A percentile compares a stretch with the other conserved stretches of the same genome.
Evolutionary conservation across 257 asterid genomes (phyloP).

Genomic region (Jasminum sambac): DNA sequence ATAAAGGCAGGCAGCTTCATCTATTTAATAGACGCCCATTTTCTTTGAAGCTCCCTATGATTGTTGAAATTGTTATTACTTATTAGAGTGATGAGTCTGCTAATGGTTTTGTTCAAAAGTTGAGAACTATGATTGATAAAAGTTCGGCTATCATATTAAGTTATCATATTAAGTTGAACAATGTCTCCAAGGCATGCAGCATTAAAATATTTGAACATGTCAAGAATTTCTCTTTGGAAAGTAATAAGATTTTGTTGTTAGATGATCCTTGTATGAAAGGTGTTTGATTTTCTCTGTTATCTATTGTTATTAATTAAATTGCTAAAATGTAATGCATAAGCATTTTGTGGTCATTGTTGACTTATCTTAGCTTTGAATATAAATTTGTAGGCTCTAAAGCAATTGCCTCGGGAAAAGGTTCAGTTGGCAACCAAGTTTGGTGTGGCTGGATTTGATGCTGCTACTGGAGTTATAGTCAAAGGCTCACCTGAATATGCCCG

Average conservation of each 20-base stretch:
- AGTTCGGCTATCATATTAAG: neutral
- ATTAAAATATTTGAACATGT: neutral
- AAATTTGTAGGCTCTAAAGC: slow-evolving; percentile 54
- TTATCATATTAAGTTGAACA: too few relatives aligned
- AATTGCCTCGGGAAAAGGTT: slow-evolving; percentile 56
- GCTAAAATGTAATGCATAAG: neutral
- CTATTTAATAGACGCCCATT: neutral
- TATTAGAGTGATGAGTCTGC: neutral
- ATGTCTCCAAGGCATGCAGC: neutral
- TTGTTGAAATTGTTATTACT: too few relatives aligned
- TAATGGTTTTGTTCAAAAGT: too few relatives aligned
- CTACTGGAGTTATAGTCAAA: slow-evolving; percentile 37
- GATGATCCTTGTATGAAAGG: neutral
- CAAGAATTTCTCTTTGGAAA: neutral
- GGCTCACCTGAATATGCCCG: slow-evolving; percentile 65
- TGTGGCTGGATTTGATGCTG: slow-evolving; percentile 30
- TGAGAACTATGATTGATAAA: neutral
- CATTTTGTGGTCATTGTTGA: neutral
- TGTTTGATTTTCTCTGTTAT: too few relatives aligned
- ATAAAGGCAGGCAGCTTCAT: neutral
- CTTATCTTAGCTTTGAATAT: neutral
- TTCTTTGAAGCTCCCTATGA: neutral
- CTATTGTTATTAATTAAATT: too few relatives aligned
- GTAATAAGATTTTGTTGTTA: neutral
- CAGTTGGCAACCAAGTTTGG: slow-evolving; percentile 72